A percentile compares a stretch with the other conserved stretches of the same genome.
These are phyloP conservation scores for Leishmania braziliensis DNA, from an alignment of 208 protist species.

Conservation along the genomic window DNA sequence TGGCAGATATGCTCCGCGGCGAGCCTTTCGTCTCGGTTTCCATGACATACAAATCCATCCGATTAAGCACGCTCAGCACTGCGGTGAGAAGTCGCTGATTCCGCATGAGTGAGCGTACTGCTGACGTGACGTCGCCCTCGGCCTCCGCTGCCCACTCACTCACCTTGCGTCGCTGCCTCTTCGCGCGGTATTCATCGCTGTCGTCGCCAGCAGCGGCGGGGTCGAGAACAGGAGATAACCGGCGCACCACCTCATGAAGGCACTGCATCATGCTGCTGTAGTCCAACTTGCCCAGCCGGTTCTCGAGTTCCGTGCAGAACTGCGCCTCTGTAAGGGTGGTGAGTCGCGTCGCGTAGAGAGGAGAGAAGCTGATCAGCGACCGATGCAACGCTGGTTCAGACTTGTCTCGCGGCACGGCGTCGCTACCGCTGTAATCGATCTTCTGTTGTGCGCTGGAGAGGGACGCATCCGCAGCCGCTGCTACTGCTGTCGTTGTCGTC, in stretches of 20 bases:
- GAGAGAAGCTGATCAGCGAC: conserved; percentile 16
- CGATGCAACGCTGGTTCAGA: neutral
- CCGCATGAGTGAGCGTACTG: too few species aligned
- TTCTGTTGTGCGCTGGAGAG: neutral
- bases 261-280: conserved; percentile 55
- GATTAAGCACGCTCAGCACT: conserved; percentile 3
- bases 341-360: conserved; percentile 36
- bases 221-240: neutral
- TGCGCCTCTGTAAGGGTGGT: conserved; percentile 21
- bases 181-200: neutral
- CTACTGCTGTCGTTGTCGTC: neutral
- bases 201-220: neutral
- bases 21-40: conserved; percentile 13
- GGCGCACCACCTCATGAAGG: conserved; percentile 45
- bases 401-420: neutral
- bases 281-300: conserved; percentile 29
- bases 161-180: neutral
- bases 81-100: conserved; percentile 14
- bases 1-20: neutral
- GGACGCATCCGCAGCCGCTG: neutral
- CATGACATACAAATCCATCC: conserved; percentile 28
- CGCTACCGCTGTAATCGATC: neutral
- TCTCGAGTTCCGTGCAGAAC: conserved; percentile 38
- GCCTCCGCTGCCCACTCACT: neutral
- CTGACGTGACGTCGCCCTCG: neutral